A percentile compares a stretch with the other conserved stretches of the same genome.
These are phyloP conservation scores for Theileria annulata DNA, from an alignment of 169 alveolate species.

Conservation along the genomic window DNA sequence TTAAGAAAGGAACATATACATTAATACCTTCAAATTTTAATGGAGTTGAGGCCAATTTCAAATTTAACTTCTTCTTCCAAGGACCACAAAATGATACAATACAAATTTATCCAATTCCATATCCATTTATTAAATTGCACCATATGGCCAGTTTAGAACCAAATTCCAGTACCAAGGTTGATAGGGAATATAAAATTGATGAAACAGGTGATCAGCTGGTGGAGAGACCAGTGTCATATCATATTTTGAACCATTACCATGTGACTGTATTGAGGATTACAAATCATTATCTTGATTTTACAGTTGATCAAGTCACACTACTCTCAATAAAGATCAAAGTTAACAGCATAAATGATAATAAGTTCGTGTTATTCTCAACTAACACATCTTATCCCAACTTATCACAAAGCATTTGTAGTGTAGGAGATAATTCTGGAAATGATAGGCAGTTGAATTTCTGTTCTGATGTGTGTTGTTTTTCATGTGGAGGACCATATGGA, in stretches of 20 bases:
- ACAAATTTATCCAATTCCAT: neutral
- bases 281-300: neutral
- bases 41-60: conserved; percentile 13
- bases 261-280: neutral
- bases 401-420: neutral
- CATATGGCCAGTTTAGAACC: neutral
- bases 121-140: conserved; percentile 1
- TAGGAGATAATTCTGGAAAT: neutral
- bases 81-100: neutral
- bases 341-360: neutral
- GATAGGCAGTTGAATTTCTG: conserved; percentile 6
- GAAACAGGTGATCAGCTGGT: neutral
- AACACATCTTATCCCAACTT: neutral
- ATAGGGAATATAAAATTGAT: conserved; percentile 1
- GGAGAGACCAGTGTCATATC: neutral
- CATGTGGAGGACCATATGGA: conserved; percentile 57
- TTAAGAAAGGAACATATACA: conserved; percentile 65
- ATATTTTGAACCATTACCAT: neutral
- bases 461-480: conserved; percentile 13
- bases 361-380: neutral
- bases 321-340: neutral
- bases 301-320: neutral
- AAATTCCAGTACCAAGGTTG: neutral
- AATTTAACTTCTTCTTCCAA: neutral
- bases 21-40: conserved; percentile 69